Conservation (phyloP, 2,329 filamentous ascomycete species). For the Lasiodiplodia theobromae region DNA sequence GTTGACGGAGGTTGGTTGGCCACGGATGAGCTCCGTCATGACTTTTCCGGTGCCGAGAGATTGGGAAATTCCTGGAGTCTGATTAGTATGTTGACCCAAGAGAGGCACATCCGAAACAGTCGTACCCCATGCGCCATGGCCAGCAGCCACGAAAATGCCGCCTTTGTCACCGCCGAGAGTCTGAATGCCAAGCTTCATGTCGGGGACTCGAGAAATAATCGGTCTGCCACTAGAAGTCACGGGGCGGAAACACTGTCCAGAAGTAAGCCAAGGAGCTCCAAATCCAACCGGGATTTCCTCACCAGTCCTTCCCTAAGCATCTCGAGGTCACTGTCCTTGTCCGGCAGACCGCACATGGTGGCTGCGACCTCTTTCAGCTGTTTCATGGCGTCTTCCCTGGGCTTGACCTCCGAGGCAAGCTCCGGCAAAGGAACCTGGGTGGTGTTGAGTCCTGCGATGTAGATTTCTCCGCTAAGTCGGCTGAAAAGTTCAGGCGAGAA, state of each 20-base stretch:
- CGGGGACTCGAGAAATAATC: conserved; percentile 65
- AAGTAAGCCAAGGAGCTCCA: neutral
- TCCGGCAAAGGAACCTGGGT: conserved; percentile 66
- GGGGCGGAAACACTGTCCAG: conserved; percentile 72
- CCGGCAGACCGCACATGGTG: conserved; percentile 55
- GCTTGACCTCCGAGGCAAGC: conserved; percentile 57
- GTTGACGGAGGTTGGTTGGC: conserved; percentile 64
- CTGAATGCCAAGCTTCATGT: conserved; percentile 62
- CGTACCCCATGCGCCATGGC: conserved; percentile 79
- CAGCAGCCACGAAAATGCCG: conserved; percentile 74
- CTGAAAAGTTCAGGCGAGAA: conserved; percentile 78
- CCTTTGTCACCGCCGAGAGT: conserved; percentile 56
- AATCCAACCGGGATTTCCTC: conserved; percentile 29
- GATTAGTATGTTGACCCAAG: neutral
- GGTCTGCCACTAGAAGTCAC: conserved; percentile 70
- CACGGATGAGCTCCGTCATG: conserved; percentile 73
- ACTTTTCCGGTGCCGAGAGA: conserved; percentile 73
- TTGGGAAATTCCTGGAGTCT: conserved; percentile 44
- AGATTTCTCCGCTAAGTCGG: conserved; percentile 71
- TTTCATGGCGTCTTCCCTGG: conserved; percentile 57
- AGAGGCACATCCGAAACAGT: neutral
- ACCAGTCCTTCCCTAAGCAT: conserved; percentile 68
- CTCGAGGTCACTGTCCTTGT: conserved; percentile 62
- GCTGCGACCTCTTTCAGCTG: conserved; percentile 59
- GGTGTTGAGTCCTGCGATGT: conserved; percentile 75